These are phyloP conservation scores for Pezizomycotina sp. DNA, from an alignment of 2,329 filamentous ascomycete species.

Conservation along the genomic window DNA sequence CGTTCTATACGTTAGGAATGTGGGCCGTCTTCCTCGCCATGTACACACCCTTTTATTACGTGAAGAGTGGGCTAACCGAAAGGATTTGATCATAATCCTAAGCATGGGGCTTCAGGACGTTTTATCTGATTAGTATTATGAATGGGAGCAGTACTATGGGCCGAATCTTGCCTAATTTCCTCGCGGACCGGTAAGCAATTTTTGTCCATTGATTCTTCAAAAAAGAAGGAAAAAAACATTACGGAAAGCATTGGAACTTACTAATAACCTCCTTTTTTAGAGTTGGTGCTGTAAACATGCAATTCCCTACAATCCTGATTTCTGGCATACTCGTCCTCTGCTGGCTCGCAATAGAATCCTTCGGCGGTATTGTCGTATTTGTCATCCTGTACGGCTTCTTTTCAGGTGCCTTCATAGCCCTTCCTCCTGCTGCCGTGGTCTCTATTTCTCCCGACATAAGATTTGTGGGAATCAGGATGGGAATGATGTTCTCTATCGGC, in stretches of 20 bases:
- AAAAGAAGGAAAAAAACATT: too few relatives aligned
- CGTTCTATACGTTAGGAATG: constrained; percentile 31
- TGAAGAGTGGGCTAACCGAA: constrained; percentile 22
- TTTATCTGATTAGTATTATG: constrained; percentile 33
- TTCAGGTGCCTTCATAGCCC: constrained; percentile 32
- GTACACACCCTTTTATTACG: constrained; percentile 37
- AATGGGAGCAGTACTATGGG: constrained; percentile 35
- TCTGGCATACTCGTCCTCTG: constrained; percentile 33
- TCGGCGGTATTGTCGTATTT: constrained; percentile 29
- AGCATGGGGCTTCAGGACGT: constrained; percentile 22
- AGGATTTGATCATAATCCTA: constrained; percentile 11
- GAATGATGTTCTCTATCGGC: constrained; percentile 30
- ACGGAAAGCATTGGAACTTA: not conserved
- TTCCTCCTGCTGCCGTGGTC: constrained; percentile 30
- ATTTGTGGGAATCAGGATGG: constrained; percentile 19
- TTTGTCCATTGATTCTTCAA: not conserved
- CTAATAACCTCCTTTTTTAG: constrained; percentile 3
- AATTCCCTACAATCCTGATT: constrained; percentile 27
- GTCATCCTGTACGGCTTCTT: constrained; percentile 32
- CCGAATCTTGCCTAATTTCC: constrained; percentile 32
- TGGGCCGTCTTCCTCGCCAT: constrained; percentile 31
- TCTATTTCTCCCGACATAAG: constrained; percentile 17
- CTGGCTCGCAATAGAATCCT: constrained; percentile 32
- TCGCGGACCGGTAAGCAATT: constrained; percentile 29
- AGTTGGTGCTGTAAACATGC: constrained; percentile 17